Evolutionary conservation across 2,329 filamentous ascomycete genomes (phyloP), one percentile per base, ranked within the genome.

Genomic region (Aureobasidium uvarum): DNA sequence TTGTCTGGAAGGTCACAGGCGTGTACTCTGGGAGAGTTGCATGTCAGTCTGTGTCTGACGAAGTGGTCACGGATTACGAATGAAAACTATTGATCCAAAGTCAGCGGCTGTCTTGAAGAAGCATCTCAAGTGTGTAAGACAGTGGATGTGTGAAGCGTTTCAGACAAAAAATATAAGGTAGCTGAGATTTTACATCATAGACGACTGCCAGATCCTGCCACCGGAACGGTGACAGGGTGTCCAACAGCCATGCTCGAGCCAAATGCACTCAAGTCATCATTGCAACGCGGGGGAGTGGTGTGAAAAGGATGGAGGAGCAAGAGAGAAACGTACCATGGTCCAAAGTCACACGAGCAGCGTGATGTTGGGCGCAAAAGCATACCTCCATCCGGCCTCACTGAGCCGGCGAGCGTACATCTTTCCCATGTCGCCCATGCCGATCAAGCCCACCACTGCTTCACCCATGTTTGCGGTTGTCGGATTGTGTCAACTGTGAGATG

Each of bases 241-340:
- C 81, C 80, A 81, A 83, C 81, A 79, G 82, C 87, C 86, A 92
- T 96, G 85, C 94, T 98, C 94, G 92, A 98, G 94, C 94, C 94
- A 98, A 98, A 98, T 98, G 94, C 94, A 93, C 94, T 98, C 94
- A 94, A 92, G 94, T 98, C 94, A 98, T 98, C 94, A 96, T 92
- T 77, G 77, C 77, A 51, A 78, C 72, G 67, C 64, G 66, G 66
- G 50, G 67, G 66, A 58, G 16, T n/a, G 46, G 65, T 18, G 46
- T 33, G 59, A 46, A 66, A 39, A 46, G 63, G 51, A 65, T 67
- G 59, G 60, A 66, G 55, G 58, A 11, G 10, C 3, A 7, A 36
- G 48, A 48, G 69, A 64, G 46, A 51, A 67, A 73, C 77, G 74
- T 76, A 79, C 76, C 77, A 74, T 71, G 54, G 46, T 62, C 67